Evolutionary conservation across 1,284 basidiomycete genomes (phyloP).

Genomic region (Chiua sp.): DNA sequence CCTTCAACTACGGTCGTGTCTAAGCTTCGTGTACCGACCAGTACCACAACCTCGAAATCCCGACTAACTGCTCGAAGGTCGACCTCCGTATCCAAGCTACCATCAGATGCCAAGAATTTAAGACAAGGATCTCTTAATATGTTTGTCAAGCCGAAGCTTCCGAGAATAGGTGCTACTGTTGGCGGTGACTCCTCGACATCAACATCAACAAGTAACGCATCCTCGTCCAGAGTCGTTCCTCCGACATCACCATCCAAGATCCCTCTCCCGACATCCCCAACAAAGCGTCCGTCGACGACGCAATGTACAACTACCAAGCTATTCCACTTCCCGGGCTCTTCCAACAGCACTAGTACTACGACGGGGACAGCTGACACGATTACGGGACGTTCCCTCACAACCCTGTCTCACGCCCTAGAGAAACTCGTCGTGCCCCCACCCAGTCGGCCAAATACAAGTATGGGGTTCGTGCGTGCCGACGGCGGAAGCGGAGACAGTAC

Average conservation of each 20-base stretch:
- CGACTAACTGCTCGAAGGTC: slow-evolving; percentile 10
- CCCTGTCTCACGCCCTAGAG: slow-evolving; percentile 63
- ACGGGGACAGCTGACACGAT: slow-evolving; percentile 1
- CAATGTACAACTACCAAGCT: too few relatives aligned
- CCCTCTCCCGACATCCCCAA: too few relatives aligned
- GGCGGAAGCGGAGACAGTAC: slow-evolving; percentile 22
- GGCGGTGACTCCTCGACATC: background rate
- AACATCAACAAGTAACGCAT: slow-evolving; percentile 1
- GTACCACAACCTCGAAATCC: slow-evolving; percentile 2
- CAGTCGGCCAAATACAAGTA: slow-evolving; percentile 67
- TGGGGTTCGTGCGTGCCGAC: slow-evolving; percentile 56
- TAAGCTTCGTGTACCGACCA: slow-evolving; percentile 7
- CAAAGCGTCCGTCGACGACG: too few relatives aligned
- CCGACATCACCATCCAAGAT: too few relatives aligned
- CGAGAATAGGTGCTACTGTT: slow-evolving; percentile 12
- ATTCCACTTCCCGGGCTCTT: too few relatives aligned
- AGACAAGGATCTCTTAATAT: slow-evolving; percentile 32
- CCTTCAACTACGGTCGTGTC: too few relatives aligned
- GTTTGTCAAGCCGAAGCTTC: too few relatives aligned
- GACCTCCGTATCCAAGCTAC: slow-evolving; percentile 17
- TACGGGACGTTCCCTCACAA: slow-evolving; percentile 41
- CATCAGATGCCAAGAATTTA: slow-evolving; percentile 21
- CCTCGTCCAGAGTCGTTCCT: slow-evolving; percentile 2
- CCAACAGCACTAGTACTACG: background rate
- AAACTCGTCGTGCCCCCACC: slow-evolving; percentile 67